phyloP scores from a whole-genome alignment of 2,329 filamentous ascomycete species.

The Claviceps africana region DNA sequence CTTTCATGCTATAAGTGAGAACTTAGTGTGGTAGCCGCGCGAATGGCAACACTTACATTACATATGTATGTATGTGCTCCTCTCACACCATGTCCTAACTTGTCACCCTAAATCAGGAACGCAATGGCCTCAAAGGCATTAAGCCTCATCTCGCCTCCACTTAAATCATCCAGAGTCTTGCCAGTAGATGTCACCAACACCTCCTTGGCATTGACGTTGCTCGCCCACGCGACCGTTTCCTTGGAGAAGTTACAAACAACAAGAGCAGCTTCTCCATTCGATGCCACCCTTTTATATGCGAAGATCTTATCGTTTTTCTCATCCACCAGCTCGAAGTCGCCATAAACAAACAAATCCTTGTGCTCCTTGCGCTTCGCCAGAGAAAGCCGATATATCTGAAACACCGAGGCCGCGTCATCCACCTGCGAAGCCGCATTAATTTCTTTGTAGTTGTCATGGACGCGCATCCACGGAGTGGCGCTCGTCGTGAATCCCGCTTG shows the following conservation, averaged over 20 bases:
- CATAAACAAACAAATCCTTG: constrained; percentile 53
- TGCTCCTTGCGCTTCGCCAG: constrained; percentile 46
- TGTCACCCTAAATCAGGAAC: constrained; percentile 13
- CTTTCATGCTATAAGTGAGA: too few species aligned
- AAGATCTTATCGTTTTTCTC: constrained; percentile 22
- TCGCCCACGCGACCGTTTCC: constrained; percentile 18
- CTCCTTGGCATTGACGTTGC: constrained; percentile 15
- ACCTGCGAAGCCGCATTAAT: constrained; percentile 48
- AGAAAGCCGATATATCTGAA: constrained; percentile 47
- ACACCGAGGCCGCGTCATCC: constrained; percentile 33
- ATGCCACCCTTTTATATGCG: constrained; percentile 22
- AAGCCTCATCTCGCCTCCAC: constrained; percentile 15
- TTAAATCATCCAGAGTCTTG: constrained; percentile 16
- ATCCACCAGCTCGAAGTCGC: constrained; percentile 31
- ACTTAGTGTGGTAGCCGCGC: too few species aligned
- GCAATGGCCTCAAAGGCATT: constrained; percentile 24
- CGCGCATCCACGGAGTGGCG: constrained; percentile 53
- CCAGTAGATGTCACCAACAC: constrained; percentile 21
- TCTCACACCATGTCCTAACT: neutral
- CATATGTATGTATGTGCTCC: too few species aligned
- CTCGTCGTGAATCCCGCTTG: constrained; percentile 52
- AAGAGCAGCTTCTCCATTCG: constrained; percentile 19
- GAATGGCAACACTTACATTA: too few species aligned
- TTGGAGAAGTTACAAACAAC: constrained; percentile 26
- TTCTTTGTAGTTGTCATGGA: constrained; percentile 46